Conservation (phyloP, 2,329 filamentous ascomycete species). For the Setomelanomma holmii region DNA sequence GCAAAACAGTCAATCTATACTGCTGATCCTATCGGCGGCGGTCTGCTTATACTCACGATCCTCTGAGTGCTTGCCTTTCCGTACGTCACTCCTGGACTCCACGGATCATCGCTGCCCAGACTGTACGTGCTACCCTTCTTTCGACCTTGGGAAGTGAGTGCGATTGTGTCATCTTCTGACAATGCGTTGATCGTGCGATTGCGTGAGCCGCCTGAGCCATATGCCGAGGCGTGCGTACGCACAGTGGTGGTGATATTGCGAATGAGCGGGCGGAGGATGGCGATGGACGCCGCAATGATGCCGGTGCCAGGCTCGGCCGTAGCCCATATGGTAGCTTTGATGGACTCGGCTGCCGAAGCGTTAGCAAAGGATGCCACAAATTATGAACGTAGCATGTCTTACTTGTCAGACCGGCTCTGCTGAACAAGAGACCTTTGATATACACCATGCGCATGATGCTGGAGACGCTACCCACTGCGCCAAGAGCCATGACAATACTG, state of each 20-base stretch:
- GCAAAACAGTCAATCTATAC: background rate
- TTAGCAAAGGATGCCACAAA: background rate
- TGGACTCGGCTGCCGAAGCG: conserved; percentile 35
- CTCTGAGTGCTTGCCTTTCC: conserved; percentile 23
- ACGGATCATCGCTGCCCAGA: conserved; percentile 17
- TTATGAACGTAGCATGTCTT: conserved; percentile 1
- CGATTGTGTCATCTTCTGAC: conserved; percentile 17
- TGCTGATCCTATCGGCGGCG: background rate
- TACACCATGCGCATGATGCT: conserved; percentile 44
- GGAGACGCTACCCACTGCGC: conserved; percentile 46
- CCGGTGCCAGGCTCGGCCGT: conserved; percentile 59
- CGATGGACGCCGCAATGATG: conserved; percentile 58
- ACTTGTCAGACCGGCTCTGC: conserved; percentile 11
- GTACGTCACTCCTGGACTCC: conserved; percentile 25
- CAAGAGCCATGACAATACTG: conserved; percentile 53
- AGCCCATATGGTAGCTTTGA: conserved; percentile 54
- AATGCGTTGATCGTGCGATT: background rate
- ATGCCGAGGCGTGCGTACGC: conserved; percentile 22
- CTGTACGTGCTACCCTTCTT: conserved; percentile 18
- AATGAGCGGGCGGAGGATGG: conserved; percentile 56
- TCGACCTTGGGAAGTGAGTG: conserved; percentile 18
- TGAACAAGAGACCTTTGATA: conserved; percentile 31
- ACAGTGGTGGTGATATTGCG: conserved; percentile 32
- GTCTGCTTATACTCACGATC: conserved; percentile 15
- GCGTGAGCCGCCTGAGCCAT: background rate